Percentiles rank a stretch among this genome's conserved stretches.
Conservation (phyloP, 2,329 filamentous ascomycete species). For the Thelonectria discophora region DNA sequence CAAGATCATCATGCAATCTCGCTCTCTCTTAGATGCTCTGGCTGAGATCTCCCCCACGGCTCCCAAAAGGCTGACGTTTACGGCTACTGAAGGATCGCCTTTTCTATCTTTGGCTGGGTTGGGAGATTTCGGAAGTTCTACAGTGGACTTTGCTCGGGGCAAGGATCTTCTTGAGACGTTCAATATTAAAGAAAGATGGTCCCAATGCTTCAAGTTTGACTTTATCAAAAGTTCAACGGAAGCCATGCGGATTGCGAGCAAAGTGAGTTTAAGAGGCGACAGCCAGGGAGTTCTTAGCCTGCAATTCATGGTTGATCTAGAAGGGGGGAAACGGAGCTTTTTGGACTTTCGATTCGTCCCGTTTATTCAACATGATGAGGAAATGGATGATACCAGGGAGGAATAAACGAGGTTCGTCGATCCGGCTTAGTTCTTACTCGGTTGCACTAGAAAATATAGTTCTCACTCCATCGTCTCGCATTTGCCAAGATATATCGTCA, state of each 20-base stretch:
- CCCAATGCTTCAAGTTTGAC: slow-evolving; percentile 85
- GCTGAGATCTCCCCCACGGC: slow-evolving; percentile 74
- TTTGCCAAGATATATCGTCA: not conserved
- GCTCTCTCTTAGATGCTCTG: slow-evolving; percentile 75
- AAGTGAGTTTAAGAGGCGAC: slow-evolving; percentile 91
- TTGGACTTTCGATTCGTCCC: slow-evolving; percentile 87
- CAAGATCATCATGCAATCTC: slow-evolving; percentile 93
- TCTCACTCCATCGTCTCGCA: not conserved
- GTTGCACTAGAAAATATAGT: not conserved
- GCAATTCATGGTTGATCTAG: slow-evolving; percentile 95
- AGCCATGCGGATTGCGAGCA: slow-evolving; percentile 92
- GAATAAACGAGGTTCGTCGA: not conserved
- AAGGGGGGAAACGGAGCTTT: slow-evolving; percentile 74
- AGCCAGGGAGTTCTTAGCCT: slow-evolving; percentile 89
- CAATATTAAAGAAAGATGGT: slow-evolving; percentile 66
- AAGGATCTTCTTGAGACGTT: slow-evolving; percentile 79
- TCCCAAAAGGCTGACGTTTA: slow-evolving; percentile 77
- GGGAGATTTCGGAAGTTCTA: slow-evolving; percentile 67
- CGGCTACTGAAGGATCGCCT: slow-evolving; percentile 69
- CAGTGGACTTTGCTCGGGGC: slow-evolving; percentile 72
- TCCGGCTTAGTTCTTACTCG: not conserved
- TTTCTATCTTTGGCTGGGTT: slow-evolving; percentile 77
- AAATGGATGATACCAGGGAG: slow-evolving; percentile 41
- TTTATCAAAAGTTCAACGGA: slow-evolving; percentile 85
- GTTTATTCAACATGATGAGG: slow-evolving; percentile 68